Evolutionary conservation across 2,329 filamentous ascomycete genomes (phyloP).

Genomic region (Emydomyces testavorans): DNA sequence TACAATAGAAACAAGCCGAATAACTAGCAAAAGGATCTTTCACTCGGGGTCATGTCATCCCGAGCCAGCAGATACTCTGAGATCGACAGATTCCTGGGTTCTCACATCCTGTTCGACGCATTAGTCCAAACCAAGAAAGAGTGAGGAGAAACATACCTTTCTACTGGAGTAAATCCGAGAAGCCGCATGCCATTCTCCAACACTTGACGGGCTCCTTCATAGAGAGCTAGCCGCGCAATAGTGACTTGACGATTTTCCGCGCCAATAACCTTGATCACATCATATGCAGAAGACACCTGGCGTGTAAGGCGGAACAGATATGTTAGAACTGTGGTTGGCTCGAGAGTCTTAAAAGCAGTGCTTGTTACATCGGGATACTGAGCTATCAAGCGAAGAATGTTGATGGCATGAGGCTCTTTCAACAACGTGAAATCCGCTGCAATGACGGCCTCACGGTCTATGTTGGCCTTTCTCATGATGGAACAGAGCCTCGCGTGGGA

Average conservation of each 20-base stretch:
- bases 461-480: constrained; percentile 46
- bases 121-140: no score
- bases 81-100: background rate
- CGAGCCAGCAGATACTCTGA: no score
- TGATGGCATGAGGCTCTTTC: constrained; percentile 49
- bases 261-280: constrained; percentile 51
- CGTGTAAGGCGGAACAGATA: constrained; percentile 59
- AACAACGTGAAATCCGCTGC: constrained; percentile 50
- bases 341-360: constrained; percentile 54
- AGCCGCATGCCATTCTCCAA: constrained; percentile 55
- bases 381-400: constrained; percentile 50
- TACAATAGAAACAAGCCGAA: no score
- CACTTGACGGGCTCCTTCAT: constrained; percentile 51
- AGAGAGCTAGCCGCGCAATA: constrained; percentile 50
- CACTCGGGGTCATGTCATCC: no score
- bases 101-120: background rate
- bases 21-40: no score
- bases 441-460: constrained; percentile 38
- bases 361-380: constrained; percentile 55
- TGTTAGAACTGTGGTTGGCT: constrained; percentile 53
- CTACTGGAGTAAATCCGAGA: constrained; percentile 53
- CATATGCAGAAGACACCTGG: constrained; percentile 49
- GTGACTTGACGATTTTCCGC: constrained; percentile 47
- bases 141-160: constrained; percentile 32
- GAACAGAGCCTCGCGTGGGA: constrained; percentile 50